Evolutionary conservation across 2,329 filamentous ascomycete genomes (phyloP), one percentile per base, ranked within the genome.

Genomic region (Colletotrichum lentis): DNA sequence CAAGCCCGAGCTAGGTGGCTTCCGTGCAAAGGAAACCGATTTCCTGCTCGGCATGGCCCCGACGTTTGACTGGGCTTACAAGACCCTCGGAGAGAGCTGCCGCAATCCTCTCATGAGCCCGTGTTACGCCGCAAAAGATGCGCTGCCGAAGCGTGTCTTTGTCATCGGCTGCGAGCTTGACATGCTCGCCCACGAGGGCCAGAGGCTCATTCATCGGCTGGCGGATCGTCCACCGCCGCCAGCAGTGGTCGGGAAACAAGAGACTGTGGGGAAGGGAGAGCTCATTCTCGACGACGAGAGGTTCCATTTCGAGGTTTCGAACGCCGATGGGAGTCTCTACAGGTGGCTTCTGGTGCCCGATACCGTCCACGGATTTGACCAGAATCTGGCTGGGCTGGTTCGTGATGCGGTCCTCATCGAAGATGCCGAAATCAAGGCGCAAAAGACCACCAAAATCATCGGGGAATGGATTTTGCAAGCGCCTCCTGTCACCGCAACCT

Each of bases 171-270:
- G 77, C 12, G 75, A 82, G 73, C 77, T 76, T 50, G 80, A 81
- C 69, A 74, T 77, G 70, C 70, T 79, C 6, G 78, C 77, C 1
- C 75, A 78, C 41, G 84, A 84, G 72, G 76, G 71, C 10, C 81
- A 78, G 77, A 71, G 76, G 35, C 73, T 81, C 73, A 78, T 77
- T 24, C 77, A 74, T 62, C 74, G 72, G 54, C 65, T 82, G 4
- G 77, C 77, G 5, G 77, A 77, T 1, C 72, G 74, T 27, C 69
- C 73, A 11, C 71, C 73, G n/a, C 73, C 77, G 43, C 22, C 71
- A 5, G 74, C 75, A 11, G 71, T 65, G 27, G 73, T 78, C 6
- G 78, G 78, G 11, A 71, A 74, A 58, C 69, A 72, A 56, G 74
- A 73, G 44, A 35, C 47, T 1, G 70, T 47, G 1, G 72, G 69